Conservation (phyloP, 1,284 basidiomycete species). For the Cystobasidium slooffiae region DNA sequence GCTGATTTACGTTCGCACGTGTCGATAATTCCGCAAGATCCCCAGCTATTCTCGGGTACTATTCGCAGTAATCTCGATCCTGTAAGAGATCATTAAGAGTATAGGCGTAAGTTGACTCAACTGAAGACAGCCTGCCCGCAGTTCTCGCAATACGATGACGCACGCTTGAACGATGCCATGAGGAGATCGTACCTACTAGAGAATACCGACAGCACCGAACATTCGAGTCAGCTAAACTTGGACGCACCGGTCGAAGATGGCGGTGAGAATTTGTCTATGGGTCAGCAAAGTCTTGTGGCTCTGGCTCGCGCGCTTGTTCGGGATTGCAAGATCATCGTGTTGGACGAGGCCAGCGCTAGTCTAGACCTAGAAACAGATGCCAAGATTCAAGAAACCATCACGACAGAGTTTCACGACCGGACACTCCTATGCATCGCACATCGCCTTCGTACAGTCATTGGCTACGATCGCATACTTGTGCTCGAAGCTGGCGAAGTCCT, state of each 20-base stretch:
- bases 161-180: constrained; percentile 53
- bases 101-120: neutral
- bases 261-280: constrained; percentile 73
- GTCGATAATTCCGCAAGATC: constrained; percentile 75
- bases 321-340: constrained; percentile 72
- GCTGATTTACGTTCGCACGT: constrained; percentile 59
- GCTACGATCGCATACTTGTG: constrained; percentile 75
- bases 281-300: constrained; percentile 74
- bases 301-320: constrained; percentile 80
- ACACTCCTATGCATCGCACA: constrained; percentile 76
- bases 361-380: constrained; percentile 75
- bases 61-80: constrained; percentile 71
- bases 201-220: neutral
- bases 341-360: constrained; percentile 75
- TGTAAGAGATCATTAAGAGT: neutral
- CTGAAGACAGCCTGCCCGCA: neutral
- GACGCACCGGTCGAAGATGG: constrained; percentile 83
- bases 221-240: constrained; percentile 66
- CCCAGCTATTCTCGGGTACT: constrained; percentile 61
- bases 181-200: constrained; percentile 53
- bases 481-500: constrained; percentile 70
- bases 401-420: constrained; percentile 74
- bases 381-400: constrained; percentile 84
- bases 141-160: constrained; percentile 66
- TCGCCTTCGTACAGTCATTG: constrained; percentile 73